Evolutionary conservation across 164 flowering plant species (phyloP).

Genomic region (Saururus chinensis): DNA sequence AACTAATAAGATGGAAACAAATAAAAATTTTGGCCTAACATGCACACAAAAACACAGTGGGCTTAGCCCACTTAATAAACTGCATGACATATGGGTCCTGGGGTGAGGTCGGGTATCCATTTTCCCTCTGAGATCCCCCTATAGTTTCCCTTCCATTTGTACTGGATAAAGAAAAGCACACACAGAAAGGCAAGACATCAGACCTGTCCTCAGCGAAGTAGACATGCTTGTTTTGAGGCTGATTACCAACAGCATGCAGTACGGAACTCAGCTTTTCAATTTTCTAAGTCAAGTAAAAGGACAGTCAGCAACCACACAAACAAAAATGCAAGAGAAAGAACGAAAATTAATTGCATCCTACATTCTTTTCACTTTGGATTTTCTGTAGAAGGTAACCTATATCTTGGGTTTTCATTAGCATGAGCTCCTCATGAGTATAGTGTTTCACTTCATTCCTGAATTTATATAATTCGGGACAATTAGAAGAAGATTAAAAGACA

Average conservation of each 20-base stretch:
- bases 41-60: too few species aligned
- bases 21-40: too few species aligned
- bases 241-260: conserved; percentile 48
- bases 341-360: background rate
- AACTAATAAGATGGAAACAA: too few species aligned
- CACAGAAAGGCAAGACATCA: background rate
- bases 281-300: conserved; percentile 46
- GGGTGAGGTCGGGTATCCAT: too few species aligned
- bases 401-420: conserved; percentile 92
- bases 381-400: conserved; percentile 73
- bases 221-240: conserved; percentile 45
- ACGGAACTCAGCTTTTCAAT: conserved; percentile 52
- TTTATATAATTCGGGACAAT: background rate
- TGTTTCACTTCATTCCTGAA: conserved; percentile 59
- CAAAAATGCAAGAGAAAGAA: background rate
- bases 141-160: background rate
- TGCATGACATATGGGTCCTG: too few species aligned
- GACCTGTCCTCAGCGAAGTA: conserved; percentile 81
- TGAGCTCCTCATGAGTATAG: conserved; percentile 60
- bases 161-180: background rate
- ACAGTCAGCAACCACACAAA: conserved; percentile 1
- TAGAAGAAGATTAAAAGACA: background rate
- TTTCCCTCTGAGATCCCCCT: too few species aligned
- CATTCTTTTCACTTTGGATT: conserved; percentile 73
- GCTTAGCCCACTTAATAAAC: too few species aligned